These are phyloP conservation scores for Russula lepida DNA, from an alignment of 768 basidiomycete species.

Conservation along the genomic window DNA sequence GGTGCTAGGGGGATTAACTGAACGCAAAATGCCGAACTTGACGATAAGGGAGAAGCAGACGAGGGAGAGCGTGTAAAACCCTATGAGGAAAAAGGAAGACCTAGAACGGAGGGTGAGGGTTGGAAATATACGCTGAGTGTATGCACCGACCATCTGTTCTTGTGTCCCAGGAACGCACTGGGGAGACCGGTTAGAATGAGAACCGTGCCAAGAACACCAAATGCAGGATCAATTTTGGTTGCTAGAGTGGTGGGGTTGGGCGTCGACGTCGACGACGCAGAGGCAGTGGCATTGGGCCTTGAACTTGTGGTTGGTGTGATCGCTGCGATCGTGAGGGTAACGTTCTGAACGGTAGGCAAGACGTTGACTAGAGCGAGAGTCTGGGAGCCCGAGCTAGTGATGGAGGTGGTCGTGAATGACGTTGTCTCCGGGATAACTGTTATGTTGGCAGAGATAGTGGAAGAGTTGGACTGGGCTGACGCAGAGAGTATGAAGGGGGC, in stretches of 20 bases:
- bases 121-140: conserved; percentile 14
- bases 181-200: conserved; percentile 87
- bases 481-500: conserved; percentile 23
- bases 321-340: conserved; percentile 49
- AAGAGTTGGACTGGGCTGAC: conserved; percentile 12
- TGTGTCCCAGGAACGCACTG: conserved; percentile 87
- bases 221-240: conserved; percentile 77
- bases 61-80: conserved; percentile 82
- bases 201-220: conserved; percentile 80
- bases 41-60: conserved; percentile 82
- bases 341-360: conserved; percentile 54
- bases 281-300: conserved; percentile 25
- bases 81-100: conserved; percentile 90
- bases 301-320: conserved; percentile 37
- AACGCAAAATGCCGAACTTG: conserved; percentile 79
- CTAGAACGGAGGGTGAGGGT: conserved; percentile 33
- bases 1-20: conserved; percentile 69
- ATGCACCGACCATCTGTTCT: conserved; percentile 77
- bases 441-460: conserved; percentile 23
- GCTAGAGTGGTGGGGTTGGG: conserved; percentile 35
- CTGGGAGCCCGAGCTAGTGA: conserved; percentile 35
- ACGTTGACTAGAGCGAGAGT: conserved; percentile 44
- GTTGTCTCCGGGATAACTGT: conserved; percentile 44
- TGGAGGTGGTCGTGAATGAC: conserved; percentile 40
- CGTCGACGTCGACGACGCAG: conserved; percentile 32